phyloP scores from a whole-genome alignment of 202 grass and related monocot genomes.

The Saccharum hybrid region DNA sequence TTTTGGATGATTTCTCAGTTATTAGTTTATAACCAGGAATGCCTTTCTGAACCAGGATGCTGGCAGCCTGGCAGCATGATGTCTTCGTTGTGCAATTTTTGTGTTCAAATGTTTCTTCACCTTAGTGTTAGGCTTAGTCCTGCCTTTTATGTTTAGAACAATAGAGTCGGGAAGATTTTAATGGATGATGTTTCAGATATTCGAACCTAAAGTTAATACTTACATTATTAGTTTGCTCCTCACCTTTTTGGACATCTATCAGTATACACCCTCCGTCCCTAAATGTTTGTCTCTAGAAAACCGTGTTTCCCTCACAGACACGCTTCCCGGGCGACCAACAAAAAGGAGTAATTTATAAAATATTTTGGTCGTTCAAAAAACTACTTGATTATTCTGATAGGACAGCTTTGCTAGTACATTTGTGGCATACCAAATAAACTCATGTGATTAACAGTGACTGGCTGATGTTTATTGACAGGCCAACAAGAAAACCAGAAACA shows the following conservation, averaged over 20 bases:
- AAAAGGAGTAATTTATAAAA: not conserved
- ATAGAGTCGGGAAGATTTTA: not conserved
- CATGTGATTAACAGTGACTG: conserved; percentile 32
- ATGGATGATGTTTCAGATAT: not conserved
- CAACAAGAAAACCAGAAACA: conserved; percentile 94
- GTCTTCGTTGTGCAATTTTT: conserved; percentile 10
- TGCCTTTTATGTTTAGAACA: conserved; percentile 30
- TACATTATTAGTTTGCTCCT: not conserved
- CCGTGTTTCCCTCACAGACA: too few species aligned
- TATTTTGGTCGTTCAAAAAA: conserved; percentile 3
- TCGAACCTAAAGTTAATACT: not conserved
- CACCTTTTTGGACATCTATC: not conserved
- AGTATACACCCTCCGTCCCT: too few species aligned
- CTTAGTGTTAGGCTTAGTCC: not conserved
- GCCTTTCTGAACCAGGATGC: not conserved
- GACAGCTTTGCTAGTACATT: conserved; percentile 4
- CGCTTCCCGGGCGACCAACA: too few species aligned
- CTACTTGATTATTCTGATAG: conserved; percentile 11
- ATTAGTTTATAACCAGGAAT: conserved; percentile 12
- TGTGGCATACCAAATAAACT: not conserved
- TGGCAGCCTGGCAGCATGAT: not conserved
- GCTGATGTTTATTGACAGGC: conserved; percentile 63
- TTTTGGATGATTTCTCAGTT: conserved; percentile 13
- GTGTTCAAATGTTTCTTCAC: conserved; percentile 9
- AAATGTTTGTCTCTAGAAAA: too few species aligned